Conservation (phyloP, 192 early-diverging fungal genomes). For the Mortierella hygrophila region DNA sequence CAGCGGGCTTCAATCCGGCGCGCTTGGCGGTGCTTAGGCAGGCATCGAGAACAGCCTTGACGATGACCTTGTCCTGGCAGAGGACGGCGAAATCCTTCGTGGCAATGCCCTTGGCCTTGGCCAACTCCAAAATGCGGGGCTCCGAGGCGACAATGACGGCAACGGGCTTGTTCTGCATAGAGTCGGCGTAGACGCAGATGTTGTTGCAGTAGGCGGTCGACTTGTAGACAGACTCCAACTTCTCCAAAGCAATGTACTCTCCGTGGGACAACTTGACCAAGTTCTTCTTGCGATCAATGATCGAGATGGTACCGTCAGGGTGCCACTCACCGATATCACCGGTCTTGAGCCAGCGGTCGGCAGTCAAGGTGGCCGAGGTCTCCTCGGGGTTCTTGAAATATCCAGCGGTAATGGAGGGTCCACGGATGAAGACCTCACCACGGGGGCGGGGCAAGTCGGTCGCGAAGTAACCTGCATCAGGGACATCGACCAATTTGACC, state of each 20-base stretch:
- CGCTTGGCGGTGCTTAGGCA: constrained; percentile 68
- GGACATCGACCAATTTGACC: constrained; percentile 84
- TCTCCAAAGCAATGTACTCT: constrained; percentile 96
- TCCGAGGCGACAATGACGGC: constrained; percentile 82
- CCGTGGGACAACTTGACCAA: constrained; percentile 93
- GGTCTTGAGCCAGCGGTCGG: constrained; percentile 89
- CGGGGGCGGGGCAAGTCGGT: constrained; percentile 72
- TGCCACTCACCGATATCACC: constrained; percentile 93
- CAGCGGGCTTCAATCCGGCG: constrained; percentile 78
- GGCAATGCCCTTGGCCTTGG: constrained; percentile 57
- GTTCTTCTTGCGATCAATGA: constrained; percentile 96
- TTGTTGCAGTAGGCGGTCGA: constrained; percentile 78
- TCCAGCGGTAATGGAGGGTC: constrained; percentile 80
- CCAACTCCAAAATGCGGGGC: constrained; percentile 62
- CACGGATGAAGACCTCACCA: constrained; percentile 90
- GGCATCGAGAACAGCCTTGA: constrained; percentile 60
- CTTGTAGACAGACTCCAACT: constrained; percentile 93
- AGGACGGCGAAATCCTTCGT: constrained; percentile 63
- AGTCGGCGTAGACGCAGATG: constrained; percentile 82
- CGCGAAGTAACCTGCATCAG: constrained; percentile 70
- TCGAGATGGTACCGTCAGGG: constrained; percentile 78
- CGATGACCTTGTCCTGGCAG: constrained; percentile 67
- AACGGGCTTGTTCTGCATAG: constrained; percentile 77
- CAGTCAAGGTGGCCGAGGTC: constrained; percentile 76
- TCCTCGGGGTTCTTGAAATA: constrained; percentile 82